Conservation (phyloP, 345 rosid genomes). For the Anastatica hierochuntica region DNA sequence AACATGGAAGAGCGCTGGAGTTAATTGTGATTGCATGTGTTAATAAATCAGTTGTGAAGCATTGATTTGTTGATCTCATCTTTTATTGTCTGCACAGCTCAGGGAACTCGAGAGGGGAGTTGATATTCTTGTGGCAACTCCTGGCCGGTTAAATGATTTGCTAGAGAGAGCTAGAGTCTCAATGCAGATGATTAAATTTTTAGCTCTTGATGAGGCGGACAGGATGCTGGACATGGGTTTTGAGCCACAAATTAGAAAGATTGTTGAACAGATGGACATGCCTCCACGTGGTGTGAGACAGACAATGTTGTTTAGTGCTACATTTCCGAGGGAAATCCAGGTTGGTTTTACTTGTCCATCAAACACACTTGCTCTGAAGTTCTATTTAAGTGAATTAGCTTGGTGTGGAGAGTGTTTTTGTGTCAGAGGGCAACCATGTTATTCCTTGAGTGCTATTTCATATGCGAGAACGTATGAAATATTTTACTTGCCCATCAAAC, state of each 20-base stretch:
- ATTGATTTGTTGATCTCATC: not conserved
- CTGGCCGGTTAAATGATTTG: constrained; percentile 93
- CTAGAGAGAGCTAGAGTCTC: constrained; percentile 97
- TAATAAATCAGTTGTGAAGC: not conserved
- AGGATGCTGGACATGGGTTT: constrained; percentile 99
- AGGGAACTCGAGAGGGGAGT: constrained; percentile 95
- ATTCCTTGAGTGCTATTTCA: not conserved
- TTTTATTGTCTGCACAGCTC: constrained; percentile 42
- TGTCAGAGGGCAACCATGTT: not conserved
- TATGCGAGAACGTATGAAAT: not conserved
- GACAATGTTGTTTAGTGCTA: constrained; percentile 97
- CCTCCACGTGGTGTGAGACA: constrained; percentile 81
- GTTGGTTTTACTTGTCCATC: constrained; percentile 27
- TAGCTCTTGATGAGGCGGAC: constrained; percentile 98
- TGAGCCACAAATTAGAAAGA: constrained; percentile 97
- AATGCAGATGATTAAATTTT: constrained; percentile 69
- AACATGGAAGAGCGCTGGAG: not conserved
- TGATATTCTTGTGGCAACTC: constrained; percentile 98
- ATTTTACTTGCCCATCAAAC: not conserved
- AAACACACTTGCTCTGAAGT: not conserved
- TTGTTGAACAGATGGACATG: constrained; percentile 97
- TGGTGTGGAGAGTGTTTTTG: not conserved
- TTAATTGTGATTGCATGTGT: not conserved
- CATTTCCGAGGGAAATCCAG: constrained; percentile 97
- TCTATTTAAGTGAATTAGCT: not conserved